Conservation (phyloP, 1,139 yeast species). For the Nakaseomyces delphensis region DNA sequence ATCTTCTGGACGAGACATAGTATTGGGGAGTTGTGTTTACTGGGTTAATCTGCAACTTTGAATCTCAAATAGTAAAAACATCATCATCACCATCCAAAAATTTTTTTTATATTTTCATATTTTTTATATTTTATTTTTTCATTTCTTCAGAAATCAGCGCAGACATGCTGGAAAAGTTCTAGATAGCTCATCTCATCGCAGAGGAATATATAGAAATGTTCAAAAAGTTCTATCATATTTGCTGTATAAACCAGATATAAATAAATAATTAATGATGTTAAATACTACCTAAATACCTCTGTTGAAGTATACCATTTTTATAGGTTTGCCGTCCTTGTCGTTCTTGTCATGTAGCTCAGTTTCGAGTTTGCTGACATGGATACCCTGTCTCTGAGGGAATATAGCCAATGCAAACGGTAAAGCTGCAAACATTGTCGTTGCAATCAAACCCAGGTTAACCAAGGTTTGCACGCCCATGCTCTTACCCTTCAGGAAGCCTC, state of each 20-base stretch:
- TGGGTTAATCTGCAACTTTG: too few species aligned
- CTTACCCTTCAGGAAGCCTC: constrained; percentile 56
- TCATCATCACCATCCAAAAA: not conserved
- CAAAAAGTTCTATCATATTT: not conserved
- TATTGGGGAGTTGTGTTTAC: too few species aligned
- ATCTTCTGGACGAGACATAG: constrained; percentile 95
- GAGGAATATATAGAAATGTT: not conserved
- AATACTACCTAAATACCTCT: constrained; percentile 62
- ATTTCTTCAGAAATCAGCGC: not conserved
- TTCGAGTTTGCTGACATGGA: constrained; percentile 56
- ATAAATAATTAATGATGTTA: not conserved
- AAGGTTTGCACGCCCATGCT: constrained; percentile 54
- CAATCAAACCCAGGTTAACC: constrained; percentile 75
- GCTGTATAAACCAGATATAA: not conserved
- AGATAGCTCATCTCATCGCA: constrained; percentile 1
- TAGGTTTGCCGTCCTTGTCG: constrained; percentile 52
- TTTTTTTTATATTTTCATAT: too few species aligned
- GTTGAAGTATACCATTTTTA: constrained; percentile 68
- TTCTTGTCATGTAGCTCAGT: constrained; percentile 49
- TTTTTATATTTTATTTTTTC: not conserved
- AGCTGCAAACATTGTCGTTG: constrained; percentile 75
- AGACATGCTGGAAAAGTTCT: not conserved
- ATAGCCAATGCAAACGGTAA: constrained; percentile 92
- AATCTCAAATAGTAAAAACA: too few species aligned
- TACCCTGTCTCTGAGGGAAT: constrained; percentile 77